Evolutionary conservation across 2,329 filamentous ascomycete genomes (phyloP), one percentile per base, ranked within the genome.

Genomic region (Tympanopsis confertula): DNA sequence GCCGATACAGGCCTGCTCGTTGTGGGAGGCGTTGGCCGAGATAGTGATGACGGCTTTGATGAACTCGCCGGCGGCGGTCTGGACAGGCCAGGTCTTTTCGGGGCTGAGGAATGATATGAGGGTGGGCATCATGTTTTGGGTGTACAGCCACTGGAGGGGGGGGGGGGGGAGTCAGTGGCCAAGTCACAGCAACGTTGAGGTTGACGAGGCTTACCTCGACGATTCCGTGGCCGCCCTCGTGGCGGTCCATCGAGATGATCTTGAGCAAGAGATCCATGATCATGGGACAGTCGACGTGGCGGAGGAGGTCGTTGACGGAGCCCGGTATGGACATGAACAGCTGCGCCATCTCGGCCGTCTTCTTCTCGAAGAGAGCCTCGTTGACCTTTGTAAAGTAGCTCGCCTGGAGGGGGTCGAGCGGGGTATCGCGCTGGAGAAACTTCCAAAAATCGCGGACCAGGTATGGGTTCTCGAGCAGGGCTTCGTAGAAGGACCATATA

Each of bases 381-480:
- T 96, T 96, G 54, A 98, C 88, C 56, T 96, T 98, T 39, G 89
- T 95, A 56, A 98, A 98, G 57, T 98, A 98, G 52, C 88, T 88
- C 14, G 91, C 89, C 61, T 95, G 89, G 5, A 95, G 72, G 24
- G 89, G 84, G 56, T 96, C 89, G 39, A 98, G 72, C 3, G 89
- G 86, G 7, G 86, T 74, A n/a, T 85, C 74, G 39, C 80, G 75
- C 54, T 82, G 82, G 49, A 98, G 62, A 57, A 95, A 98, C 35
- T 77, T 68, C 91, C 91, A 98, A 58, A 98, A 96, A 46, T 82
- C 75, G 50, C 78, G 77, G 48, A 98, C 63, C 43, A 87, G 71
- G 33, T 76, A 66, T 39, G 80, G 79, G 57, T 88, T 89, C 52
- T 93, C 83, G 66, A 95, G 82, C 41, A 98, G 66, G 20, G 88